Evolutionary conservation across 371 early-diverging fungal species (phyloP).

Genomic region (Rhizomucor miehei): DNA sequence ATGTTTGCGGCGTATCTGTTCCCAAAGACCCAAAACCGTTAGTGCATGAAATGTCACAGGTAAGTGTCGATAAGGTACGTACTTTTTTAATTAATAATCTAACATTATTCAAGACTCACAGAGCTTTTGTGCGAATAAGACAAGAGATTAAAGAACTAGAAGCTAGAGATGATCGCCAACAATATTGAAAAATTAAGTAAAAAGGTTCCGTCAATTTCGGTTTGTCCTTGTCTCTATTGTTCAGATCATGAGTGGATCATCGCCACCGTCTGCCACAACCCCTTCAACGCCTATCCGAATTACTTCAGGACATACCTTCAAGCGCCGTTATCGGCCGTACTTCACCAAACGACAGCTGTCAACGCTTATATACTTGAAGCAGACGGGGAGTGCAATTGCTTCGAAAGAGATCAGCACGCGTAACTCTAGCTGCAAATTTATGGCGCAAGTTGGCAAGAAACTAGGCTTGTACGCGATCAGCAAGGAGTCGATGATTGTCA

Average conservation of each 20-base stretch:
- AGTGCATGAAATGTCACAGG: too few relatives aligned
- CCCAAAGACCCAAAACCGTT: too few relatives aligned
- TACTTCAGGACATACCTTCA: constrained; percentile 31
- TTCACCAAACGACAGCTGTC: constrained; percentile 42
- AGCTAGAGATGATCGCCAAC: too few relatives aligned
- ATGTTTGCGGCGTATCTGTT: too few relatives aligned
- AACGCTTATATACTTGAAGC: constrained; percentile 27
- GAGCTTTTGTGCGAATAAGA: too few relatives aligned
- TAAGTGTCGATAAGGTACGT: too few relatives aligned
- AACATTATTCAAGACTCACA: too few relatives aligned
- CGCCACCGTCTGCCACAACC: constrained; percentile 20
- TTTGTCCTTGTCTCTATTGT: constrained; percentile 1
- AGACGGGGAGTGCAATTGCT: constrained; percentile 12
- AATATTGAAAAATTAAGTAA: too few relatives aligned
- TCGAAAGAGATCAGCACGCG: constrained; percentile 32
- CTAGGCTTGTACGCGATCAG: constrained; percentile 40
- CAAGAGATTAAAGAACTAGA: too few relatives aligned
- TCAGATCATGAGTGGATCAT: constrained; percentile 21
- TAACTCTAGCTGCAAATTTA: constrained; percentile 44
- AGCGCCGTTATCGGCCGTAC: constrained; percentile 39
- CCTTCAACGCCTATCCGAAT: constrained; percentile 30
- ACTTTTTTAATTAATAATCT: too few relatives aligned
- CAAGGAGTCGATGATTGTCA: neutral
- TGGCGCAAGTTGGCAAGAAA: constrained; percentile 46
- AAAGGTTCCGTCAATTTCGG: too few relatives aligned